These are phyloP conservation scores for Zygotorulaspora sp. DNA, from an alignment of 805 yeast species.

Conservation along the genomic window DNA sequence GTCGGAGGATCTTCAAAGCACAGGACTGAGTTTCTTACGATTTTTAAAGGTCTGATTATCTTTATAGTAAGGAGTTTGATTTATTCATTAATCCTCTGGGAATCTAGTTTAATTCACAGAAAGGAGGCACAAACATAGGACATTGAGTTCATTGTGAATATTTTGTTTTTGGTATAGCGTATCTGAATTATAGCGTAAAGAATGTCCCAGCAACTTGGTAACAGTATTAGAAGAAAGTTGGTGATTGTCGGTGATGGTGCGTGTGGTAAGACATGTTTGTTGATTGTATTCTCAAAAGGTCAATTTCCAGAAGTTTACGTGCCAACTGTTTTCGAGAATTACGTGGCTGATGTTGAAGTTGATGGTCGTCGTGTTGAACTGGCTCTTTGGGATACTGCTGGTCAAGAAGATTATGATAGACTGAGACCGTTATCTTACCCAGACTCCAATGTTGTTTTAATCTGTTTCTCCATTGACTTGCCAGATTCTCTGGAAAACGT, in stretches of 20 bases:
- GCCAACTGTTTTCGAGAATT: conserved; percentile 95
- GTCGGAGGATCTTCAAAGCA: background rate
- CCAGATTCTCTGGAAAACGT: conserved; percentile 93
- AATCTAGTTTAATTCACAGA: background rate
- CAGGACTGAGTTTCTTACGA: conserved; percentile 1
- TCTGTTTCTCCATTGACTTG: conserved; percentile 85
- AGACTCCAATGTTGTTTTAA: conserved; percentile 84
- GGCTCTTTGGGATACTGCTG: conserved; percentile 98
- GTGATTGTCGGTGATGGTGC: conserved; percentile 98
- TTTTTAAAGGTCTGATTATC: background rate
- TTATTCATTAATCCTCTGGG: background rate
- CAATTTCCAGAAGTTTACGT: conserved; percentile 92
- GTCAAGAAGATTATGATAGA: conserved; percentile 96
- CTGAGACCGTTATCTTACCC: conserved; percentile 88
- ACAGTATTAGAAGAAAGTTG: conserved; percentile 60
- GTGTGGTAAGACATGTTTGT: conserved; percentile 90
- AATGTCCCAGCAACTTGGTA: conserved; percentile 34
- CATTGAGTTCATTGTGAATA: no score
- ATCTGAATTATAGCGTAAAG: background rate
- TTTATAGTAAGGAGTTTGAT: background rate
- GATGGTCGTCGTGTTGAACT: conserved; percentile 89
- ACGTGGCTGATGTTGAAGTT: conserved; percentile 92
- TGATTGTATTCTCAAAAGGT: conserved; percentile 81
- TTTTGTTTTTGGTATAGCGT: background rate
- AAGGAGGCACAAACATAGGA: conserved; percentile 1